Evolutionary conservation across 441 rosid genomes (phyloP), one percentile per base, ranked within the genome.

Genomic region (Capsella rubella): DNA sequence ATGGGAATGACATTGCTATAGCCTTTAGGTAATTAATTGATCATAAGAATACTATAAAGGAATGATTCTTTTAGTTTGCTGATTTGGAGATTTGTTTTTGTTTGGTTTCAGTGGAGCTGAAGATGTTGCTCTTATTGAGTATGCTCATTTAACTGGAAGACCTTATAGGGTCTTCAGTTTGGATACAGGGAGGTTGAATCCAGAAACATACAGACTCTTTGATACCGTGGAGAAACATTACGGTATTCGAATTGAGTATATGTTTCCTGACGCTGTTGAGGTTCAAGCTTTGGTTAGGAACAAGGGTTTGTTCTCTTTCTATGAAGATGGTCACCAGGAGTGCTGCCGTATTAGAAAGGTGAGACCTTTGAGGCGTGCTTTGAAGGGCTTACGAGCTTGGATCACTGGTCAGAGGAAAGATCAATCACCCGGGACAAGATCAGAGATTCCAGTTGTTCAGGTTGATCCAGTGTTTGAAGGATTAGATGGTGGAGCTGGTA

Each of bases 281-380:
- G 99, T 94, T 70, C 96, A 94, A 80, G 99, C 80, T 57, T 77
- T 94, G 28, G 99, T 90, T 1, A 89, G 97, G 80, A 89, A 82
- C 86, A 94, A 94, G 80, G 98, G 98, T 40, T 86, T 94, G 56
- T 94, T 94, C 82, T 94, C 97, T 11, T 94, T 94, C 81, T 94
- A 94, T 1, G 96, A 94, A 82, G 98, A 94, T 18, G 98, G 98
- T 60, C 98, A 94, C 77, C 98, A 92, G 45, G 97, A 94, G 64
- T 94, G 99, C 80, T 94, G 99, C 89, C 91, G 97, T 12, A 87
- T 87, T 21, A 89, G 99, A 83, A 94, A 94, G 79, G 99, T 94
- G 68, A 89, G 97, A 67, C 99, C 99, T 15, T 82, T 94, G 75
- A 82, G 97, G 74, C 88, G 99, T 78, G 95, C 95, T 5, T 85